Conservation (phyloP, 257 asterid species). For the Eucommia ulmoides region DNA sequence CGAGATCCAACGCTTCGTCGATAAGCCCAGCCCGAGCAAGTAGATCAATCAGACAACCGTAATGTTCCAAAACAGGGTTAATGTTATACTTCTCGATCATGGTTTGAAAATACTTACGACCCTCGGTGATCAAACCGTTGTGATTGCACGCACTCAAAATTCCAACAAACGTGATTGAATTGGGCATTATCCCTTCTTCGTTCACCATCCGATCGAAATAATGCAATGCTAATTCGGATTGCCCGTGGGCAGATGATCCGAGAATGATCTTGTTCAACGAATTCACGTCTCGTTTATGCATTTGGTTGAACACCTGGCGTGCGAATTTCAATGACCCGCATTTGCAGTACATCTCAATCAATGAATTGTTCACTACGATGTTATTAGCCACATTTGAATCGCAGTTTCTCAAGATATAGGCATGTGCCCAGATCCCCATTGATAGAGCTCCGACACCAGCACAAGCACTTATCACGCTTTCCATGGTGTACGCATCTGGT, state of each 20-base stretch:
- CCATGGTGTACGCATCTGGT: slow-evolving; percentile 71
- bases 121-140: slow-evolving; percentile 55
- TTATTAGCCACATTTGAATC: slow-evolving; percentile 20
- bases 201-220: slow-evolving; percentile 38
- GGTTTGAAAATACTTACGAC: slow-evolving; percentile 34
- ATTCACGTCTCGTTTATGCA: slow-evolving; percentile 44
- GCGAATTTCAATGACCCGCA: slow-evolving; percentile 61
- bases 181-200: slow-evolving; percentile 34
- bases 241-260: slow-evolving; percentile 60
- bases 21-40: slow-evolving; percentile 49
- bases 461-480: slow-evolving; percentile 64
- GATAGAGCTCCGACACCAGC: slow-evolving; percentile 63
- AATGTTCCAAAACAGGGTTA: slow-evolving; percentile 67
- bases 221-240: slow-evolving; percentile 35
- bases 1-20: slow-evolving; percentile 50
- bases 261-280: slow-evolving; percentile 61
- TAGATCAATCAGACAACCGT: slow-evolving; percentile 66
- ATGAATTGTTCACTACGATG: slow-evolving; percentile 37
- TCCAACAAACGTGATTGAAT: slow-evolving; percentile 62
- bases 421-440: slow-evolving; percentile 69
- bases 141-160: slow-evolving; percentile 59
- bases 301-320: slow-evolving; percentile 41
- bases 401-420: slow-evolving; percentile 31
- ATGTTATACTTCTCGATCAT: slow-evolving; percentile 36
- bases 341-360: slow-evolving; percentile 69